A percentile compares a stretch with the other conserved stretches of the same genome.
These are phyloP conservation scores for Pythium utonaiense DNA, from an alignment of 352 stramenopile genomes.

Conservation along the genomic window DNA sequence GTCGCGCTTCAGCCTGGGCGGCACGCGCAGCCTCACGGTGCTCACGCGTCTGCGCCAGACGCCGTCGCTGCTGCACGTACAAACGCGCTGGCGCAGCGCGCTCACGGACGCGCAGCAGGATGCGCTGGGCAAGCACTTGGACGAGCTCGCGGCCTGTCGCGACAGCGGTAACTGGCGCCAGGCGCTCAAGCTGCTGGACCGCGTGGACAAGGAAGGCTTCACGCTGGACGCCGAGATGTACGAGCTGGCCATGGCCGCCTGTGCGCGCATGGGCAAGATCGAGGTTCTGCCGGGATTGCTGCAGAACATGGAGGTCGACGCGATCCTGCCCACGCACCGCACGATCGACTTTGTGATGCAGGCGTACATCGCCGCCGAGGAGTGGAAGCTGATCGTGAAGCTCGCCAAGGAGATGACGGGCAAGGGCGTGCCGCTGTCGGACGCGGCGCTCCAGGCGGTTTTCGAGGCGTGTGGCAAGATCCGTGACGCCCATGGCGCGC, in stretches of 20 bases:
- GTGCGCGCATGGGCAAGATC: slow-evolving; percentile 77
- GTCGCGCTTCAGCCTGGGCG: slow-evolving; percentile 5
- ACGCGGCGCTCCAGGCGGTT: slow-evolving; percentile 65
- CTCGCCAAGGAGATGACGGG: slow-evolving; percentile 37
- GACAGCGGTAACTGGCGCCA: slow-evolving; percentile 71
- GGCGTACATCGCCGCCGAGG: slow-evolving; percentile 63
- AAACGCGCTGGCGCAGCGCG: slow-evolving; percentile 14
- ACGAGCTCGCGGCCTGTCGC: slow-evolving; percentile 43
- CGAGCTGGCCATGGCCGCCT: slow-evolving; percentile 72
- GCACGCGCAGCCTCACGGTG: slow-evolving; percentile 2
- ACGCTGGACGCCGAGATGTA: slow-evolving; percentile 69
- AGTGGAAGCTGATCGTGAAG: slow-evolving; percentile 58
- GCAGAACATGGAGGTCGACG: slow-evolving; percentile 76
- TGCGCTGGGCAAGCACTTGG: slow-evolving; percentile 27
- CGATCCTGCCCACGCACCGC: slow-evolving; percentile 51
- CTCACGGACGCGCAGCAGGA: slow-evolving; percentile 15
- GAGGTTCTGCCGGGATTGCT: slow-evolving; percentile 69
- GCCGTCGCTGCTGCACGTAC: not conserved
- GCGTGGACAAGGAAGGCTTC: slow-evolving; percentile 53
- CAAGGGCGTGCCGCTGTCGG: slow-evolving; percentile 52
- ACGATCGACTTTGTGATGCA: slow-evolving; percentile 83
- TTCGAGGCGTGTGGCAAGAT: slow-evolving; percentile 72
- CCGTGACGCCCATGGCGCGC: slow-evolving; percentile 41
- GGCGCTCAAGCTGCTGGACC: slow-evolving; percentile 70
- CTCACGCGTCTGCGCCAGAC: not conserved